Evolutionary conservation across 805 yeast genomes (phyloP).

Genomic region (Debaryomyces prosopidis): DNA sequence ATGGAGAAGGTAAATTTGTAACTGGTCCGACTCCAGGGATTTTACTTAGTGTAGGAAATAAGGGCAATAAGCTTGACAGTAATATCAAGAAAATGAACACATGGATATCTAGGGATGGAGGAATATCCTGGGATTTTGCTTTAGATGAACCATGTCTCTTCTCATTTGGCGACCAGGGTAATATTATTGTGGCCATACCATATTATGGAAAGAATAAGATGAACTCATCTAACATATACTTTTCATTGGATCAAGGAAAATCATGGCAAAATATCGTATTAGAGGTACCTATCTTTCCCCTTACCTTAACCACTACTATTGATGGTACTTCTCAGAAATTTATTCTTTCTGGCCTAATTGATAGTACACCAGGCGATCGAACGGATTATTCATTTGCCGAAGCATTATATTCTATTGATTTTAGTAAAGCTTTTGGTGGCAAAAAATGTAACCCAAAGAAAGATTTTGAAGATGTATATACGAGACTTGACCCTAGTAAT

Average conservation of each 20-base stretch:
- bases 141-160: constrained; percentile 53
- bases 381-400: constrained; percentile 12
- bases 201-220: constrained; percentile 23
- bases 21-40: constrained; percentile 59
- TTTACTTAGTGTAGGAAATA: constrained; percentile 30
- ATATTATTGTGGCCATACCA: constrained; percentile 65
- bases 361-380: constrained; percentile 9
- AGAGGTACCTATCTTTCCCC: constrained; percentile 42
- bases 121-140: constrained; percentile 65
- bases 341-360: constrained; percentile 46
- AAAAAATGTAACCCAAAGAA: constrained; percentile 34
- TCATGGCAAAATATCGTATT: constrained; percentile 59
- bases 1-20: constrained; percentile 43
- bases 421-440: constrained; percentile 56
- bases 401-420: constrained; percentile 49
- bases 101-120: constrained; percentile 74
- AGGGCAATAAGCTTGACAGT: constrained; percentile 24
- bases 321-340: constrained; percentile 72
- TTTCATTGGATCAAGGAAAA: constrained; percentile 72
- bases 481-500: constrained; percentile 39
- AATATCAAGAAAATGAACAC: constrained; percentile 33
- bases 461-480: constrained; percentile 69
- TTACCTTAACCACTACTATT: constrained; percentile 52
- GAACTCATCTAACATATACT: constrained; percentile 37
- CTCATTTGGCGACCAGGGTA: constrained; percentile 78